A percentile compares a stretch with the other conserved stretches of the same genome.
Evolutionary conservation across 1,139 yeast genomes (phyloP).

Genomic region (Sugiyamaella grinbergsii): DNA sequence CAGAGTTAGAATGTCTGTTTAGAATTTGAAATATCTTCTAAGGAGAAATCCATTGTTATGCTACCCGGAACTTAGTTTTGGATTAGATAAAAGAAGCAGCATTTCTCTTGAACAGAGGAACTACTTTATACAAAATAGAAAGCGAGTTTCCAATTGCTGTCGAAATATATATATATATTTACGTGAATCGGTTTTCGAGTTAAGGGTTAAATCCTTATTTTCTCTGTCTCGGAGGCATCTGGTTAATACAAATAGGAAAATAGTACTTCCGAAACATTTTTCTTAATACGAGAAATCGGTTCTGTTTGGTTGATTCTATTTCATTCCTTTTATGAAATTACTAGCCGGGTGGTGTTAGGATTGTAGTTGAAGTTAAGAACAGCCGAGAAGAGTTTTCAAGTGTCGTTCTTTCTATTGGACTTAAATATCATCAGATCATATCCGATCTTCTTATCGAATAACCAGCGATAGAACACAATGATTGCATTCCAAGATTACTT

Average conservation of each 20-base stretch:
- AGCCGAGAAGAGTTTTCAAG: not conserved
- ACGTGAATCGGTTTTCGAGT: slow-evolving; percentile 6
- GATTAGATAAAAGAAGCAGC: too few relatives aligned
- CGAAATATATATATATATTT: not conserved
- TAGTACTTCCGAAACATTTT: not conserved
- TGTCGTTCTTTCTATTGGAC: not conserved
- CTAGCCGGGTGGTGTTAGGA: not conserved
- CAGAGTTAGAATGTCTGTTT: too few relatives aligned
- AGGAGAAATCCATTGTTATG: too few relatives aligned
- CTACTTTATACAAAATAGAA: too few relatives aligned
- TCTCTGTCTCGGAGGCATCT: not conserved
- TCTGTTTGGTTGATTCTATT: not conserved
- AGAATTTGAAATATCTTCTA: too few relatives aligned
- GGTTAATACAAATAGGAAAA: not conserved
- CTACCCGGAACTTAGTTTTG: too few relatives aligned
- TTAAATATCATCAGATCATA: not conserved
- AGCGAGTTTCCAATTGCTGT: not conserved
- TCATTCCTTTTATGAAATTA: too few relatives aligned
- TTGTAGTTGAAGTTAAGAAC: too few relatives aligned
- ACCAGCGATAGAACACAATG: not conserved
- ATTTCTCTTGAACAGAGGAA: too few relatives aligned
- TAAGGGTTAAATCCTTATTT: slow-evolving; percentile 7
- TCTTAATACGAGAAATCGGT: not conserved
- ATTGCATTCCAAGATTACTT: slow-evolving; percentile 53
- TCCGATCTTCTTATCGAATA: not conserved